phyloP scores from a whole-genome alignment of 164 flowering plant genomes.

The Cinnamomum chago region DNA sequence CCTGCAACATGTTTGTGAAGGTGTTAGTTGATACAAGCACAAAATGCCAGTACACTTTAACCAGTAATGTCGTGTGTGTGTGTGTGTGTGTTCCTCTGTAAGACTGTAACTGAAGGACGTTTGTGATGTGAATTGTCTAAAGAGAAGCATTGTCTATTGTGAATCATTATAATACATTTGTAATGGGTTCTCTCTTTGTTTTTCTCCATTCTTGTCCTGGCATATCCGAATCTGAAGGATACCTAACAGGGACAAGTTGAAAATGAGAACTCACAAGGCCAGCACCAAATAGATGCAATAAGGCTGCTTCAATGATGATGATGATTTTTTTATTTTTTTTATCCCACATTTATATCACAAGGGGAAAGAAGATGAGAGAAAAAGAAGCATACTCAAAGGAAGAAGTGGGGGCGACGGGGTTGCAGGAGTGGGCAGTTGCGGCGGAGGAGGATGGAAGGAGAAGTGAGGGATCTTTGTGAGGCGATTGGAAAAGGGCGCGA shows the following conservation, averaged over 20 bases:
- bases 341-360: no score
- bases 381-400: constrained; percentile 50
- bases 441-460: constrained; percentile 23
- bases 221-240: no score
- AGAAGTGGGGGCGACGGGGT: constrained; percentile 39
- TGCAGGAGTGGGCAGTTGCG: constrained; percentile 13
- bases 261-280: no score
- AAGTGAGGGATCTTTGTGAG: constrained; percentile 21
- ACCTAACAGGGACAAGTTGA: no score
- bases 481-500: constrained; percentile 20
- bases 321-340: no score
- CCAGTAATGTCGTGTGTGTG: neutral
- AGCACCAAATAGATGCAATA: no score
- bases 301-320: no score
- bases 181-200: no score
- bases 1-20: constrained; percentile 44
- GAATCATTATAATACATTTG: no score
- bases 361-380: neutral
- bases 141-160: no score
- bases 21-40: constrained; percentile 4
- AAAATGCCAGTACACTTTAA: neutral
- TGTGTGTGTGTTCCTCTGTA: neutral
- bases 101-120: neutral
- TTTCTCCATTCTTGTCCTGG: no score
- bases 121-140: no score